Conservation (phyloP, 1,139 yeast genomes). For the Blastobotrys serpentis region DNA sequence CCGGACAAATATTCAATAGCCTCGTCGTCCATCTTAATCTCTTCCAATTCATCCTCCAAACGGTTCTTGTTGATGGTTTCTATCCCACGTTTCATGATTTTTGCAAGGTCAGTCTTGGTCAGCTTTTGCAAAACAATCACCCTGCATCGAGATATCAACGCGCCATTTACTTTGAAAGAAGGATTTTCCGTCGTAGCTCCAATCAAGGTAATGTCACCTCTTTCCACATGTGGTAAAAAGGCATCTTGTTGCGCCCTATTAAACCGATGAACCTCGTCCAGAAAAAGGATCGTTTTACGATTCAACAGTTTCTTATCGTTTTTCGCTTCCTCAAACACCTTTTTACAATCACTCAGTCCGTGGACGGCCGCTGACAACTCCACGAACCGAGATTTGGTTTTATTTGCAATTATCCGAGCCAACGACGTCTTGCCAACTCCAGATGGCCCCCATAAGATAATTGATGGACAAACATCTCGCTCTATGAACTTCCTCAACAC, state of each 20-base stretch:
- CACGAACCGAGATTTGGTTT: slow-evolving; percentile 59
- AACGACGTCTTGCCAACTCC: slow-evolving; percentile 92
- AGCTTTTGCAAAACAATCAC: slow-evolving; percentile 78
- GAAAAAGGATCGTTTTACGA: slow-evolving; percentile 71
- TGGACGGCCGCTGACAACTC: slow-evolving; percentile 87
- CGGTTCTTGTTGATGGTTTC: slow-evolving; percentile 60
- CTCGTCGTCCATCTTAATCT: slow-evolving; percentile 53
- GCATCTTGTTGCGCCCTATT: slow-evolving; percentile 89
- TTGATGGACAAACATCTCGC: slow-evolving; percentile 63
- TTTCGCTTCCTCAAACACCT: slow-evolving; percentile 69
- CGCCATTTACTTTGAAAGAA: slow-evolving; percentile 84
- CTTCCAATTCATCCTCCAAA: slow-evolving; percentile 37
- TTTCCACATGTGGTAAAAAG: slow-evolving; percentile 47
- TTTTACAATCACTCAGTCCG: slow-evolving; percentile 66
- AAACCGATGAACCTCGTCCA: slow-evolving; percentile 92
- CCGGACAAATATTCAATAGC: slow-evolving; percentile 70
- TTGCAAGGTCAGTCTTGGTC: slow-evolving; percentile 51
- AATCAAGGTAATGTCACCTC: slow-evolving; percentile 48
- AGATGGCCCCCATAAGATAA: slow-evolving; percentile 94
- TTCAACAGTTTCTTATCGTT: slow-evolving; percentile 66
- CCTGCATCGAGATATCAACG: slow-evolving; percentile 82
- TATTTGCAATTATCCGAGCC: slow-evolving; percentile 57
- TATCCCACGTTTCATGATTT: slow-evolving; percentile 63
- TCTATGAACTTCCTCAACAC: slow-evolving; percentile 66
- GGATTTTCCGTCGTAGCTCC: slow-evolving; percentile 99